A percentile compares a stretch with the other conserved stretches of the same genome.
phyloP scores from a whole-genome alignment of 495 filamentous ascomycete species.

The Durotheca rogersii region DNA sequence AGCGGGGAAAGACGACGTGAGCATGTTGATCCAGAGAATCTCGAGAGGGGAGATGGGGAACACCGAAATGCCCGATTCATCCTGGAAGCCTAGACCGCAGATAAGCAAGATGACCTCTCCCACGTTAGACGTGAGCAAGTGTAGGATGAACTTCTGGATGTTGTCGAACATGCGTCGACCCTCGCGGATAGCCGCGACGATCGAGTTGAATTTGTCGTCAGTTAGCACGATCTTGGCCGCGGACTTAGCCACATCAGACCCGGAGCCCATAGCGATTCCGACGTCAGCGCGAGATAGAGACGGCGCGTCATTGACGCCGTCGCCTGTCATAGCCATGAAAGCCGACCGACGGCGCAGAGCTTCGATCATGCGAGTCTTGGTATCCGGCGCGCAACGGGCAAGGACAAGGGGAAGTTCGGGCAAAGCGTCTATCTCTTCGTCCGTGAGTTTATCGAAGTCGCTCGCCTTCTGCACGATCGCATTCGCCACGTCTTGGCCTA shows the following conservation, averaged over 20 bases:
- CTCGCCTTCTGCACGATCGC: slow-evolving; percentile 62
- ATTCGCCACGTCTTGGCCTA: slow-evolving; percentile 55
- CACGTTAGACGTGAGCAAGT: slow-evolving; percentile 71
- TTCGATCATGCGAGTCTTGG: slow-evolving; percentile 69
- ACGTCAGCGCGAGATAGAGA: slow-evolving; percentile 76
- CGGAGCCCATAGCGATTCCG: slow-evolving; percentile 84
- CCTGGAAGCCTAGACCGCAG: slow-evolving; percentile 71
- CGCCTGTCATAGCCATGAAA: slow-evolving; percentile 67
- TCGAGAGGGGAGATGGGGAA: slow-evolving; percentile 75
- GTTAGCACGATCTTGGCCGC: slow-evolving; percentile 85
- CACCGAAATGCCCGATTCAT: slow-evolving; percentile 61
- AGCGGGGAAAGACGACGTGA: slow-evolving; percentile 73
- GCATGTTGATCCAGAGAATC: slow-evolving; percentile 77
- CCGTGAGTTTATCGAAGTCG: slow-evolving; percentile 62
- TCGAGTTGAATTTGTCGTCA: slow-evolving; percentile 84
- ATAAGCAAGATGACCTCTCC: slow-evolving; percentile 72
- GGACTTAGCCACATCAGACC: slow-evolving; percentile 88
- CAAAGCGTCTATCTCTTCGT: slow-evolving; percentile 59
- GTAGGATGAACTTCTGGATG: slow-evolving; percentile 80
- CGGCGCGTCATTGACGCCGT: slow-evolving; percentile 85
- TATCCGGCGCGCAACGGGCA: slow-evolving; percentile 65
- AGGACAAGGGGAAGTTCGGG: slow-evolving; percentile 63
- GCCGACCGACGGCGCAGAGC: slow-evolving; percentile 61
- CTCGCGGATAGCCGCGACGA: slow-evolving; percentile 72
- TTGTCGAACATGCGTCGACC: slow-evolving; percentile 75